These are phyloP conservation scores for Blastobotrys illinoisensis DNA, from an alignment of 1,139 yeast genomes.

Conservation along the genomic window DNA sequence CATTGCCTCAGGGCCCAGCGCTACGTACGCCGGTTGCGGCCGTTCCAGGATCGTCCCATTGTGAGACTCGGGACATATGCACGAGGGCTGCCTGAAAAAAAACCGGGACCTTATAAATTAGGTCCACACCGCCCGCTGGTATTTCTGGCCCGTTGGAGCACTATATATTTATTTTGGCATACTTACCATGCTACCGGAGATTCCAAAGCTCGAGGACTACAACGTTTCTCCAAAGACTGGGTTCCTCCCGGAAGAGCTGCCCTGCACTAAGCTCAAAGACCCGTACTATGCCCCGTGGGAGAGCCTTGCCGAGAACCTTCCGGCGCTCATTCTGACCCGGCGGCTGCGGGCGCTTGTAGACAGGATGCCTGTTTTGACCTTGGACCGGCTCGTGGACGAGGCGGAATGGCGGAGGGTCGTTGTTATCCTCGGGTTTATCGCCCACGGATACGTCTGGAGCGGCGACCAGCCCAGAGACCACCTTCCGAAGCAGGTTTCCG, in stretches of 20 bases:
- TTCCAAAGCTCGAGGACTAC: conserved; percentile 54
- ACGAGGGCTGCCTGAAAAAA: not conserved
- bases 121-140: not conserved
- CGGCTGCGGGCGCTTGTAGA: conserved; percentile 58
- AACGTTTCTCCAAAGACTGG: conserved; percentile 69
- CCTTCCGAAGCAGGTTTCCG: conserved; percentile 62
- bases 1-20: not conserved
- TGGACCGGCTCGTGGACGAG: conserved; percentile 40
- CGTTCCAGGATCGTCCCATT: not conserved
- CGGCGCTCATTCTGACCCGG: conserved; percentile 64
- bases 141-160: not conserved
- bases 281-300: conserved; percentile 78
- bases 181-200: conserved; percentile 19
- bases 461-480: conserved; percentile 54
- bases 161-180: not conserved
- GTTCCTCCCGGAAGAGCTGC: conserved; percentile 67
- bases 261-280: conserved; percentile 55
- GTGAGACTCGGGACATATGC: not conserved
- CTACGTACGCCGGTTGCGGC: not conserved
- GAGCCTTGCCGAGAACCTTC: conserved; percentile 54
- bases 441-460: conserved; percentile 89
- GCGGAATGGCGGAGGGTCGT: conserved; percentile 73
- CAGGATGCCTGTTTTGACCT: conserved; percentile 48
- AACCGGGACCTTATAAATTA: not conserved
- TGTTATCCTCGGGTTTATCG: conserved; percentile 66